These are phyloP conservation scores for Lactarius evosmus DNA, from an alignment of 768 basidiomycete genomes.

Conservation along the genomic window DNA sequence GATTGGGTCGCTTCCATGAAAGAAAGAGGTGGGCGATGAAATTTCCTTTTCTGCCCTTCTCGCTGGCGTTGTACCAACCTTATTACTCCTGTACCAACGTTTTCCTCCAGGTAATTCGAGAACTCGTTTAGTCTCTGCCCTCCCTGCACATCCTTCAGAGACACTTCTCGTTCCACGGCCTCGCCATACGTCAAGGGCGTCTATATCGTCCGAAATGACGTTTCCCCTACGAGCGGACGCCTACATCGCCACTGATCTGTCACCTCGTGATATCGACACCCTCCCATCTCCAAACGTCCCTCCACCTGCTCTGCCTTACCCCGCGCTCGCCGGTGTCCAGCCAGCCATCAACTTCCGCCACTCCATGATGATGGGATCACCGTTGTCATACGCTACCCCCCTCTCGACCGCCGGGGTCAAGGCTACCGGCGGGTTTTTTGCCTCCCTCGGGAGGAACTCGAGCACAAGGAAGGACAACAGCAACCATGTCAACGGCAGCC, in stretches of 20 bases:
- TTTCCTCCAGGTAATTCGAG: slow-evolving; percentile 19
- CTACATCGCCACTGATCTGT: slow-evolving; percentile 71
- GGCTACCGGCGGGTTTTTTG: slow-evolving; percentile 16
- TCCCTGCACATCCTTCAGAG: not conserved
- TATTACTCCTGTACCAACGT: slow-evolving; percentile 1
- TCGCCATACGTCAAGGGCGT: slow-evolving; percentile 67
- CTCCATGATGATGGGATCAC: slow-evolving; percentile 16
- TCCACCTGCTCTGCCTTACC: slow-evolving; percentile 65
- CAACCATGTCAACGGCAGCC: not conserved
- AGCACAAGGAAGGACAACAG: slow-evolving; percentile 25
- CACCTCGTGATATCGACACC: slow-evolving; percentile 40
- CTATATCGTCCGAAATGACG: slow-evolving; percentile 70
- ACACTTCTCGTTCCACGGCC: slow-evolving; percentile 40
- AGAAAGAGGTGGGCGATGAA: slow-evolving; percentile 48
- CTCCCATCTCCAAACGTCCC: slow-evolving; percentile 52
- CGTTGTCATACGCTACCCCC: not conserved
- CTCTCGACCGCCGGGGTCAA: slow-evolving; percentile 6
- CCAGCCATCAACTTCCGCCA: slow-evolving; percentile 15
- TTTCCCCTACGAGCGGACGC: slow-evolving; percentile 82
- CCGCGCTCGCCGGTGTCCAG: slow-evolving; percentile 51
- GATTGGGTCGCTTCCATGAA: slow-evolving; percentile 68
- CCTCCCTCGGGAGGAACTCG: slow-evolving; percentile 28
- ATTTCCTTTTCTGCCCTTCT: slow-evolving; percentile 5
- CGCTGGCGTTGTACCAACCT: slow-evolving; percentile 9
- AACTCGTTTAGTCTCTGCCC: slow-evolving; percentile 12